Conservation (phyloP, 2,329 filamentous ascomycete genomes). For the Cladorrhinum sp. region DNA sequence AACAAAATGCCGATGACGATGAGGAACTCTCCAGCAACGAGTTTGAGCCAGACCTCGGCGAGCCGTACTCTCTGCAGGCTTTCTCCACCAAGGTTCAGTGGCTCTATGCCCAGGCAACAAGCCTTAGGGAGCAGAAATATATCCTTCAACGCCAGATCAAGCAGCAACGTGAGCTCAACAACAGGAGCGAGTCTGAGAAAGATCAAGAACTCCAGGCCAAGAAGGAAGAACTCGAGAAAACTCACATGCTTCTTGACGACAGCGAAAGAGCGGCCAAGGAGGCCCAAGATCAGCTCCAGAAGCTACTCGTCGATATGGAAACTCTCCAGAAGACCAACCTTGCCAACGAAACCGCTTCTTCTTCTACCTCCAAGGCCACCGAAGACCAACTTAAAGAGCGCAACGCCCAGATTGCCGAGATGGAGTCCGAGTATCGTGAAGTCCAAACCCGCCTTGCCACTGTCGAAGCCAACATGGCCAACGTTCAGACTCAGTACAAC, state of each 20-base stretch:
- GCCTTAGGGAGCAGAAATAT: constrained; percentile 80
- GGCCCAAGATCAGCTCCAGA: constrained; percentile 49
- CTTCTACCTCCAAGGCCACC: constrained; percentile 36
- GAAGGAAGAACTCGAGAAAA: constrained; percentile 52
- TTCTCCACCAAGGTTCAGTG: constrained; percentile 78
- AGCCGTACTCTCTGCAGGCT: constrained; percentile 68
- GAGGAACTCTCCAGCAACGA: constrained; percentile 64
- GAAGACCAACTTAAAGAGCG: constrained; percentile 43
- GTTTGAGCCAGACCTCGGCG: constrained; percentile 49
- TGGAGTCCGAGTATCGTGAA: constrained; percentile 43
- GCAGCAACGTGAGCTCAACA: constrained; percentile 90
- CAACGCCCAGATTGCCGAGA: constrained; percentile 41
- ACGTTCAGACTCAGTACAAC: constrained; percentile 34
- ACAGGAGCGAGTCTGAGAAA: constrained; percentile 72
- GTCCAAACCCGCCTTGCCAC: constrained; percentile 37
- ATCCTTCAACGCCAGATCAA: constrained; percentile 90
- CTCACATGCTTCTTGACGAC: constrained; percentile 30
- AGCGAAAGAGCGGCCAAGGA: constrained; percentile 36
- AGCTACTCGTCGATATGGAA: constrained; percentile 48
- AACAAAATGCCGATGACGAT: constrained; percentile 49
- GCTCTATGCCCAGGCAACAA: constrained; percentile 72
- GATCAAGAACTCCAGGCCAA: constrained; percentile 62
- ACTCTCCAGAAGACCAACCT: constrained; percentile 32
- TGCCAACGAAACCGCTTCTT: constrained; percentile 28
- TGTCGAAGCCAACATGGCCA: constrained; percentile 38